Percentiles rank a stretch among this genome's conserved stretches.
Conservation (phyloP, 2,329 filamentous ascomycete species). For the Aspergillus oerlinghausenensis region DNA sequence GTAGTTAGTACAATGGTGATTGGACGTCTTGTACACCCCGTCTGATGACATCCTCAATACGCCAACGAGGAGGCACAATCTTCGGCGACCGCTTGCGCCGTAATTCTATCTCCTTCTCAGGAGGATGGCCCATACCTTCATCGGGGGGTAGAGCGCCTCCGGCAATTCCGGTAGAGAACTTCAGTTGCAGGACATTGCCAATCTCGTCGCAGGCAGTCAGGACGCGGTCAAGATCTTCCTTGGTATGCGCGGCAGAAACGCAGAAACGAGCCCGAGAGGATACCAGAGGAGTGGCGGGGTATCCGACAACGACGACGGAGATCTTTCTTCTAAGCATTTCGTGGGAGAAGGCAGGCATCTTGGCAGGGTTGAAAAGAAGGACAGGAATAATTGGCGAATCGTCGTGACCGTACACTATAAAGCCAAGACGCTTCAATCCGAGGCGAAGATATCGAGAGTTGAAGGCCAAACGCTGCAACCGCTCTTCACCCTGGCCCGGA, state of each 20-base stretch:
- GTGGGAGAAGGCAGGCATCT: slow-evolving; percentile 97
- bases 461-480: slow-evolving; percentile 91
- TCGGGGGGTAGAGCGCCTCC: slow-evolving; percentile 76
- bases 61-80: slow-evolving; percentile 70
- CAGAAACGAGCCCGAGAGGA: slow-evolving; percentile 95
- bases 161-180: slow-evolving; percentile 93
- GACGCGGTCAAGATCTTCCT: slow-evolving; percentile 91
- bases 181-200: slow-evolving; percentile 85
- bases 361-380: slow-evolving; percentile 95
- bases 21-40: slow-evolving; percentile 73
- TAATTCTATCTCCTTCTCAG: slow-evolving; percentile 69
- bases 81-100: slow-evolving; percentile 48
- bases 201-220: slow-evolving; percentile 88
- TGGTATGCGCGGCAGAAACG: slow-evolving; percentile 92
- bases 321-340: slow-evolving; percentile 99
- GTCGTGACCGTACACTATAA: slow-evolving; percentile 95
- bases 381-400: slow-evolving; percentile 96
- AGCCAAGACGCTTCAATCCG: slow-evolving; percentile 91
- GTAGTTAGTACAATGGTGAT: slow-evolving; percentile 58
- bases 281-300: slow-evolving; percentile 92
- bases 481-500: slow-evolving; percentile 91
- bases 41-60: slow-evolving; percentile 67
- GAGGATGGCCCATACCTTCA: slow-evolving; percentile 56
- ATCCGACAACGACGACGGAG: slow-evolving; percentile 93
- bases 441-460: slow-evolving; percentile 98